phyloP scores from a whole-genome alignment of 352 stramenopile species.

The Globisporangium middletonii region DNA sequence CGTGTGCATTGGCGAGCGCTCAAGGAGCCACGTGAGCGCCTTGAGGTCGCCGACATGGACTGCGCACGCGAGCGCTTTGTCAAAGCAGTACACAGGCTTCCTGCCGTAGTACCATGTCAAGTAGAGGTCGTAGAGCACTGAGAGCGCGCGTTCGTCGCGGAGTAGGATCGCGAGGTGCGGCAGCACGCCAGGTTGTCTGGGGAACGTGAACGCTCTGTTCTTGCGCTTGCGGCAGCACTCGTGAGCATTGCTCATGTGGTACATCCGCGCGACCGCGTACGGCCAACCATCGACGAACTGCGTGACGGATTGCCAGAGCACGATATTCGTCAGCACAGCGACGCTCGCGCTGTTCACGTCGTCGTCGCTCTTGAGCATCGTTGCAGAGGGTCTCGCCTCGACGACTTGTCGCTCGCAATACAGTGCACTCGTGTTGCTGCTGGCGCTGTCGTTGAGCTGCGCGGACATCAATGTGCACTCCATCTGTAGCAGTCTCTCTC shows the following conservation, averaged over 20 bases:
- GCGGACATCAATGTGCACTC: too few relatives aligned
- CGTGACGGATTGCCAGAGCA: conserved; percentile 5
- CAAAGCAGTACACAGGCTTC: background rate
- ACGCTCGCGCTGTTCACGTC: background rate
- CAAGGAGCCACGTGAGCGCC: conserved; percentile 7
- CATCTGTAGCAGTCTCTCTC: too few relatives aligned
- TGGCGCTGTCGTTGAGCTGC: too few relatives aligned
- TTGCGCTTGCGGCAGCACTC: background rate
- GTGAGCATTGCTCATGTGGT: background rate
- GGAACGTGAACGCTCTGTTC: background rate
- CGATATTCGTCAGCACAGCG: background rate
- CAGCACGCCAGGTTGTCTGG: background rate
- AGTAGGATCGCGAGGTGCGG: conserved; percentile 5
- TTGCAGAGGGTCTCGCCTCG: too few relatives aligned
- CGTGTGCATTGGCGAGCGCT: background rate
- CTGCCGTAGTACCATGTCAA: background rate
- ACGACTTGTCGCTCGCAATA: too few relatives aligned
- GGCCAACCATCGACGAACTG: conserved; percentile 4
- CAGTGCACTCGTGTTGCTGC: too few relatives aligned
- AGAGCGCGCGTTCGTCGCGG: conserved; percentile 1
- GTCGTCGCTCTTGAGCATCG: background rate
- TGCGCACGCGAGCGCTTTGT: background rate
- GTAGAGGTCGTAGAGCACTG: conserved; percentile 5
- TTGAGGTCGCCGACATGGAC: conserved; percentile 1
- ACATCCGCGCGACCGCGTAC: background rate